Evolutionary conservation across 2,329 filamentous ascomycete species (phyloP).

Genomic region (Arthrobotrys pseudoclavata): DNA sequence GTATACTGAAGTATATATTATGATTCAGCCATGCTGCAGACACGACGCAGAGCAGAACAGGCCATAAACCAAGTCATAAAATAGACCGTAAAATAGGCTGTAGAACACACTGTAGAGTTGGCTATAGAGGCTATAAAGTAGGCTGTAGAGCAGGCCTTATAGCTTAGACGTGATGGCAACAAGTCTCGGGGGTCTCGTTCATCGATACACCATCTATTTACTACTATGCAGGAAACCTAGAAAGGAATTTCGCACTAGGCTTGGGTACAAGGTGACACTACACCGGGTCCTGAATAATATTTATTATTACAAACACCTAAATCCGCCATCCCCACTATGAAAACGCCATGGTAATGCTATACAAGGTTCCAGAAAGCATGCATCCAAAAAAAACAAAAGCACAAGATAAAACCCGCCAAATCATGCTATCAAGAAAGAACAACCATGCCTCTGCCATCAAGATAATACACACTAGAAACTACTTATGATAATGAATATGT

Average conservation of each 20-base stretch:
- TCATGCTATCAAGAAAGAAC: neutral
- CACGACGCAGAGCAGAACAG: no score
- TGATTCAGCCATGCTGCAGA: no score
- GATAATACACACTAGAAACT: neutral
- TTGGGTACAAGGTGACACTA: neutral
- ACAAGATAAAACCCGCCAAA: neutral
- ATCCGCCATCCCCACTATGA: neutral
- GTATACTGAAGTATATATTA: no score
- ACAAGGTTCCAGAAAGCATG: slow-evolving; percentile 1
- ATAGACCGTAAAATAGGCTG: no score
- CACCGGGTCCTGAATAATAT: neutral
- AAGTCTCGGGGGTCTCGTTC: no score
- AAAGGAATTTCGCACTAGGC: neutral
- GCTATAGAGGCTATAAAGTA: no score
- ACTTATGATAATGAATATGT: slow-evolving; percentile 19
- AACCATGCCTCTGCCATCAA: neutral
- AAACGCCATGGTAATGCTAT: slow-evolving; percentile 17
- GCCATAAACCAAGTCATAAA: no score
- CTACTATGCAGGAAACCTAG: no score
- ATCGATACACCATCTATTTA: no score
- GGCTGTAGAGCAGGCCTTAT: no score
- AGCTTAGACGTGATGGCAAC: no score
- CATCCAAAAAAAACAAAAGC: neutral
- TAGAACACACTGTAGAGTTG: no score
- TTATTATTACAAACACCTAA: neutral